A percentile compares a stretch with the other conserved stretches of the same genome.
Conservation (phyloP, 106 monocot genomes). For the Dendrobium huoshanense region DNA sequence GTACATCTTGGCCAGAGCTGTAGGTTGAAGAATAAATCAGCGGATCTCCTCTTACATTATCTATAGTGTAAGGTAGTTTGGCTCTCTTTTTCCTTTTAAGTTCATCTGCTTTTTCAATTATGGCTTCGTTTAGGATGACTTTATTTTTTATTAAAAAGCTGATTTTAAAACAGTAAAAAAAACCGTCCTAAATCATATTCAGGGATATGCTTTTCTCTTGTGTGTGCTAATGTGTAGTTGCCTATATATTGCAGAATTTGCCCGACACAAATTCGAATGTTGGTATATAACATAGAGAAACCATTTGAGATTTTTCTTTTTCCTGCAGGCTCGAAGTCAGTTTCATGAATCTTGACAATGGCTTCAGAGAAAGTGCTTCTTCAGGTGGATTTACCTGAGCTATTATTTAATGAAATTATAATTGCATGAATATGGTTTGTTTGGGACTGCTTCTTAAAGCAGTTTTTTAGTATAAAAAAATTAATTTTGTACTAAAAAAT, state of each 20-base stretch:
- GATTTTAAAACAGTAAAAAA: no score
- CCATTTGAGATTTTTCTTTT: not conserved
- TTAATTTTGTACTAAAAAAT: no score
- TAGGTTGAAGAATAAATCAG: conserved; percentile 63
- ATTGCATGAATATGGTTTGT: not conserved
- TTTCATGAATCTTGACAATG: no score
- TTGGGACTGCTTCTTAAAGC: no score
- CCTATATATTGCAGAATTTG: no score
- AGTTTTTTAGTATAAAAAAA: no score
- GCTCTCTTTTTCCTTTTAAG: not conserved
- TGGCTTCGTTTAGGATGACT: no score
- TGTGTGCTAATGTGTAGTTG: not conserved
- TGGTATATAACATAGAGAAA: not conserved
- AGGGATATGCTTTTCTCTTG: not conserved
- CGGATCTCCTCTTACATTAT: conserved; percentile 68
- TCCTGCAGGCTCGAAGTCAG: not conserved
- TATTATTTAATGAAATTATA: not conserved
- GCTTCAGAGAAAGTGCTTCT: no score
- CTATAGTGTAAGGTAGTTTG: not conserved
- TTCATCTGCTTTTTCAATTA: not conserved
- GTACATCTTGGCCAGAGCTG: conserved; percentile 97
- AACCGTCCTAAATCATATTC: not conserved
- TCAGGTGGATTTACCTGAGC: no score
- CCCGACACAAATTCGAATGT: not conserved
- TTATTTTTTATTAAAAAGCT: no score